phyloP scores from a whole-genome alignment of 495 filamentous ascomycete species.

The Penicilliopsis zonata region DNA sequence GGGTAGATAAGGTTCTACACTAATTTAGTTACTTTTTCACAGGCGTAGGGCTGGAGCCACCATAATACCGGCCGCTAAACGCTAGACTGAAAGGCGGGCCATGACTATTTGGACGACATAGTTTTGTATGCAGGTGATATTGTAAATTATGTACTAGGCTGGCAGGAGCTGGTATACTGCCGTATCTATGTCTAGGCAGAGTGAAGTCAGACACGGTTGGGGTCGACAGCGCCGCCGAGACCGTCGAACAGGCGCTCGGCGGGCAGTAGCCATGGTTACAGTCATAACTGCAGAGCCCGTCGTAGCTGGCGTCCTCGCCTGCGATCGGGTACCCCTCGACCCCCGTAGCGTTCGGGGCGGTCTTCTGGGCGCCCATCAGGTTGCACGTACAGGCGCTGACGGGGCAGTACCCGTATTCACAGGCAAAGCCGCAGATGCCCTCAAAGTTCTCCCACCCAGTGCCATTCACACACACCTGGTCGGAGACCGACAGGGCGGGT shows the following conservation, averaged over 20 bases:
- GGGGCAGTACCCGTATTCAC: constrained; percentile 10
- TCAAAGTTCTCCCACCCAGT: constrained; percentile 5
- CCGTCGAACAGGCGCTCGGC: background rate
- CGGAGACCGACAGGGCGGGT: constrained; percentile 2
- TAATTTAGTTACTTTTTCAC: too few relatives aligned
- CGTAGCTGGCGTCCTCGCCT: constrained; percentile 1
- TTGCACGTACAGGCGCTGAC: constrained; percentile 9
- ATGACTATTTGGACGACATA: too few relatives aligned
- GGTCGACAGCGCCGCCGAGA: background rate
- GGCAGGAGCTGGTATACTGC: too few relatives aligned
- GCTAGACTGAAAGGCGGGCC: too few relatives aligned
- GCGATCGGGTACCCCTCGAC: constrained; percentile 4
- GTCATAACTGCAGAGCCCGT: background rate
- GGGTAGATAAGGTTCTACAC: too few relatives aligned
- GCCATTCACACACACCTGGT: constrained; percentile 9
- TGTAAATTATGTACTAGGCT: too few relatives aligned
- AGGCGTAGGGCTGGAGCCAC: too few relatives aligned
- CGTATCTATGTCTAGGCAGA: too few relatives aligned
- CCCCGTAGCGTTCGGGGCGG: constrained; percentile 4
- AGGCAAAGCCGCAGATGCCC: constrained; percentile 8
- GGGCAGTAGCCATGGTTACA: background rate
- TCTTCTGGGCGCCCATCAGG: constrained; percentile 5
- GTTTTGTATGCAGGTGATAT: too few relatives aligned
- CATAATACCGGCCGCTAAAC: too few relatives aligned
- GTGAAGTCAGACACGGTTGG: constrained; percentile 2